These are phyloP conservation scores for Beauveria bassiana DNA, from an alignment of 2,329 filamentous ascomycete species.

Conservation along the genomic window DNA sequence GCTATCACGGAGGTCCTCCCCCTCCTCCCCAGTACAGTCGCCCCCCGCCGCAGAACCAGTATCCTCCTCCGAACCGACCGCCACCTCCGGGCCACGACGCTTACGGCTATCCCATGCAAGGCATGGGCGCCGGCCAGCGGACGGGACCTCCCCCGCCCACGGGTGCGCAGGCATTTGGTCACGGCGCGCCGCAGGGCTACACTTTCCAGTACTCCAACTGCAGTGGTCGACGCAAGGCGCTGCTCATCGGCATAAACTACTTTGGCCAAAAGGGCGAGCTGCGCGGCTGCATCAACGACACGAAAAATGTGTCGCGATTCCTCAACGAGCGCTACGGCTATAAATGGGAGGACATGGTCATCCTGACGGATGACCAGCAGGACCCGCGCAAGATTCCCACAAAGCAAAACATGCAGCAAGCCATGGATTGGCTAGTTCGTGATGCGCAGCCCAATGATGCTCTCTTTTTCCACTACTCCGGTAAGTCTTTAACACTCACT, in stretches of 20 bases:
- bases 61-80: constrained; percentile 20
- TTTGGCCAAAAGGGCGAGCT: constrained; percentile 65
- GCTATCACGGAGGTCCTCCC: constrained; percentile 9
- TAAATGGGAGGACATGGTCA: constrained; percentile 72
- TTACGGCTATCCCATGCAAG: constrained; percentile 38
- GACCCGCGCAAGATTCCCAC: constrained; percentile 65
- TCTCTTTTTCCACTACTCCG: constrained; percentile 70
- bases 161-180: constrained; percentile 51
- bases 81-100: constrained; percentile 36
- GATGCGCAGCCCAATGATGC: constrained; percentile 67
- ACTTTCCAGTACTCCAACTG: constrained; percentile 72
- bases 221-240: constrained; percentile 63
- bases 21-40: constrained; percentile 17
- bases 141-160: constrained; percentile 37
- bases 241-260: constrained; percentile 77
- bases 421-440: constrained; percentile 68
- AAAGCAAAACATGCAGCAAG: constrained; percentile 66
- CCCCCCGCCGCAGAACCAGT: constrained; percentile 16
- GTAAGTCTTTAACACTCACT: constrained; percentile 25
- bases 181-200: constrained; percentile 61
- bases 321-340: constrained; percentile 61
- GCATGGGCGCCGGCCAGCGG: constrained; percentile 20
- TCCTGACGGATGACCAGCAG: constrained; percentile 66
- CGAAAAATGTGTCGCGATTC: constrained; percentile 67
- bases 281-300: constrained; percentile 73